Conservation (phyloP, 441 rosid genomes). For the Euphorbia celastroides region DNA sequence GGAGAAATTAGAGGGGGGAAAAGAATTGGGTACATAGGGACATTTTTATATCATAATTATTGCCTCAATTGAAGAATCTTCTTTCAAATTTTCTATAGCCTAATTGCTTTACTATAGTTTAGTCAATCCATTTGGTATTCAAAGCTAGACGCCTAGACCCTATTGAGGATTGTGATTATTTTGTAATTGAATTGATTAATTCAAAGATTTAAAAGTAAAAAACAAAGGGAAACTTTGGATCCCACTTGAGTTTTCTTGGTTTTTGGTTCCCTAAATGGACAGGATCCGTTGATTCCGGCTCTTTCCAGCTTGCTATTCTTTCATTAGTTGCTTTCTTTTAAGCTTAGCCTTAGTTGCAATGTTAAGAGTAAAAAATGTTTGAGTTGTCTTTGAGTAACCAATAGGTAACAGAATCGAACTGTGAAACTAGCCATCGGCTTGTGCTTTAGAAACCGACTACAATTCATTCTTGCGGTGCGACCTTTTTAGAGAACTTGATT, state of each 20-base stretch:
- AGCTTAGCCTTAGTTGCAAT: no score
- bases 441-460: no score
- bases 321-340: constrained; percentile 26
- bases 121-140: constrained; percentile 15
- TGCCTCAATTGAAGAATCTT: constrained; percentile 44
- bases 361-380: no score
- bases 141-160: constrained; percentile 20
- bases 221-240: constrained; percentile 40
- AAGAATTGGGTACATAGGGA: constrained; percentile 34
- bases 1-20: constrained; percentile 13
- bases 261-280: constrained; percentile 40
- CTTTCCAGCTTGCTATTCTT: constrained; percentile 47
- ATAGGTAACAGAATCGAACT: no score
- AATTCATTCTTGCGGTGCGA: no score
- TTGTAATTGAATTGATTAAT: constrained; percentile 20
- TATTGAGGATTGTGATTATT: constrained; percentile 20
- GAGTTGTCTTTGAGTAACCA: no score
- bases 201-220: constrained; percentile 16
- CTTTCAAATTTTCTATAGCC: constrained; percentile 31
- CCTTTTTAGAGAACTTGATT: no score
- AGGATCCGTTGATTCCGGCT: constrained; percentile 77
- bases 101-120: constrained; percentile 13
- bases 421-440: no score
- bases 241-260: constrained; percentile 27
- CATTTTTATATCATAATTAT: constrained; percentile 41